Conservation (phyloP, 139 green algal species). For the Cymbomonas tetramitiformis region DNA sequence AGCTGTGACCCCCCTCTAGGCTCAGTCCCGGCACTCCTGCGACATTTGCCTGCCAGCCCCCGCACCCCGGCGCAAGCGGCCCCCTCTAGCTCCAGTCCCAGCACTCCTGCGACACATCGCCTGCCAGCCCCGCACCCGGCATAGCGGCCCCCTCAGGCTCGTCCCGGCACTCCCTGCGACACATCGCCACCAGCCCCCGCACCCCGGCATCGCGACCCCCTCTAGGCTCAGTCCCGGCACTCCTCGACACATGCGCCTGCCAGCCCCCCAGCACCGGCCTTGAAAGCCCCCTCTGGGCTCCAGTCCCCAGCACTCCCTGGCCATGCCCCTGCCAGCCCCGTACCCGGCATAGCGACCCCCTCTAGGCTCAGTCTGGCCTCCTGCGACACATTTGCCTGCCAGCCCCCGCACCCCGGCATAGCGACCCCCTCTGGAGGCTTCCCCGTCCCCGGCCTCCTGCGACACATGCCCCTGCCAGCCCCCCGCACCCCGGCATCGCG, state of each 20-base stretch:
- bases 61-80: too few relatives aligned
- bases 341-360: too few relatives aligned
- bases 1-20: not conserved
- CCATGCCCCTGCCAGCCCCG: too few relatives aligned
- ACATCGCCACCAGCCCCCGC: not conserved
- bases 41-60: too few relatives aligned
- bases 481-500: not conserved
- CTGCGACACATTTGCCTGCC: too few relatives aligned
- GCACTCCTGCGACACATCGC: too few relatives aligned
- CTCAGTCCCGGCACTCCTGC: not conserved
- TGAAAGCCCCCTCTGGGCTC: not conserved
- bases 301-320: not conserved
- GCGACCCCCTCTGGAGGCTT: not conserved
- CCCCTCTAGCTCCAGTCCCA: too few relatives aligned
- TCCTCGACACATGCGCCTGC: not conserved
- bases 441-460: conserved; percentile 46
- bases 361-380: too few relatives aligned
- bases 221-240: not conserved
- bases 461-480: not conserved
- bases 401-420: too few relatives aligned
- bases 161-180: conserved; percentile 44
- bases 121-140: too few relatives aligned
- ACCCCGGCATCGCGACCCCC: not conserved
- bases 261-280: conserved; percentile 31
- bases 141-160: conserved; percentile 86